Base-by-base conservation (phyloP, 1,284 basidiomycete species). In the Laetiporus sulphureus region DNA sequence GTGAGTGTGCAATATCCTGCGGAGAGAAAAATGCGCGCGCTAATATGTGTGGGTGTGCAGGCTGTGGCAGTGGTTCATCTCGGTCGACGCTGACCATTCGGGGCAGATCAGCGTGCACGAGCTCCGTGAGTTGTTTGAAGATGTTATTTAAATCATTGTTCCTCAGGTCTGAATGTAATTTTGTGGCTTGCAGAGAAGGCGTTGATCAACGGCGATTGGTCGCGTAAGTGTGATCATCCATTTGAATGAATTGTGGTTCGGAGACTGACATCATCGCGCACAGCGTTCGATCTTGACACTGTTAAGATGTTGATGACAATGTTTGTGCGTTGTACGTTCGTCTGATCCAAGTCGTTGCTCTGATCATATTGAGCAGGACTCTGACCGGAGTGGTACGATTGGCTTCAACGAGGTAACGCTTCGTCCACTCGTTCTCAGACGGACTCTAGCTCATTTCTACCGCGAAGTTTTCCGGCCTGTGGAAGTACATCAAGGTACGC, bases 231-330 rank as follows among this genome's bases (percentile, higher is more conserved):
- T 36, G 15, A 10, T 32, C n/a, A 11, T 18, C 13, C 32, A 15
- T 37, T 33, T 8, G n/a, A 33, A 25, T 30, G 13, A 33, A 18
- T 27, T 16, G 30, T 38, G 19, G n/a, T 5, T 12, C 19, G n/a
- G n/a, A n/a, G n/a, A 7, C 11, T 11, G 16, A 7, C 18, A 33
- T 11, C 16, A 16, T 6, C 16, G 18, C 32, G 20, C 22, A 6
- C 36, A 86, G 83, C 79, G 3, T 90, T 90, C 54, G 86, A 90
- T 62, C 66, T 85, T 40, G 86, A 89, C 57, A 90, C 86, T 5
- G 82, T 90, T 56, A 88, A 86, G 67, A 70, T 90, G 39, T 68
- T 91, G 48, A 87, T 91, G 82, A 71, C 72, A 16, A 79, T 90
- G 48, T 91, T 91, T 56, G 83, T 85, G 47, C 52, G 82, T 65